Evolutionary conservation across 371 early-diverging fungal genomes (phyloP), one percentile per base, ranked within the genome.

Genomic region (Circinella minor): DNA sequence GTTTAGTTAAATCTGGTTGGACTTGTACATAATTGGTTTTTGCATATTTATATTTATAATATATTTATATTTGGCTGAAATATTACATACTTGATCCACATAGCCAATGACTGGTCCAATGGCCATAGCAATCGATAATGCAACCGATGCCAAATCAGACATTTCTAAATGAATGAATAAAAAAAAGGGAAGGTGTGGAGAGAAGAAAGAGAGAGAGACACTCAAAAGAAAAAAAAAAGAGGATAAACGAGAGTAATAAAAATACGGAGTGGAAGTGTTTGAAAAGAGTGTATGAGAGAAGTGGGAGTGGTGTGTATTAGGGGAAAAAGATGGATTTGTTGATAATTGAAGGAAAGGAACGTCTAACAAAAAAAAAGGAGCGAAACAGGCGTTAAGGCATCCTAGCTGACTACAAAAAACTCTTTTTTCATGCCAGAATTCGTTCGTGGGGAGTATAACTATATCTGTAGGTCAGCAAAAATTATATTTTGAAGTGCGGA

Each of bases 91-190:
- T 67, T 75, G 75, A 48, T 75, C 72, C 46, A 75, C 59, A 54
- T 75, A 75, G 34, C 75, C 75, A 17, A 75, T 36, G 18, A 68
- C 70, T 14, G 75, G 75, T 4, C 67, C 75, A 67, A 75, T 34
- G 60, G 71, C 67, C 75, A 75, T 75, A 11, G 65, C 69, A 37
- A 49, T 47, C 36, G 75, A 75, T 39, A 75, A 61, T 17, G 59
- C 54, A n/a, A 69, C 18, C 18, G 48, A 47, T n/a, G 59, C 36
- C 57, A 66, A 34, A 59, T 66, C 63, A 34, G 61, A 17, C 73
- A 73, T 69, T 61, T 17, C 39, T 1, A 17, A 63, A 63, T 43
- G 63, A 63, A 20, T n/a, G 63, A 18, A 46, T 17, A 46, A 9
- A 47, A 46, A 27, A 36, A 63, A n/a, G n/a, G 47, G 20, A 46